Base-by-base conservation (phyloP, 2,329 filamentous ascomycete species). In the Tolypocladium capitatum region DNA sequence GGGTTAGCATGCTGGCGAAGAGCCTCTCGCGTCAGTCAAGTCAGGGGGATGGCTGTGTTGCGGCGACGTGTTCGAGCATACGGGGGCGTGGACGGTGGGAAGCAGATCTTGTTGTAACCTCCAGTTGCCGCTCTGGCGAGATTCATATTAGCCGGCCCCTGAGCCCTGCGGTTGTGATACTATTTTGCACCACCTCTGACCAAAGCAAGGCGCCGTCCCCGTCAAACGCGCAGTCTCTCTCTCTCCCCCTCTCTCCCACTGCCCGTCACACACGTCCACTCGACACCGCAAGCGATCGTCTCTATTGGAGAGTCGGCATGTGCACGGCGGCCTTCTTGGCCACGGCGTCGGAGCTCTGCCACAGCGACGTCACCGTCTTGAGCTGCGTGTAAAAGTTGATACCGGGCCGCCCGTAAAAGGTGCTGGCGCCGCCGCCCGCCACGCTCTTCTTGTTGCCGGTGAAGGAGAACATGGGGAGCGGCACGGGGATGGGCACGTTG, bases 301-400 rank as follows among this genome's bases (percentile, higher is more conserved):
- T 11, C 49, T 57, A 67, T 53, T 65, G 61, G 41, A 64, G 67
- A 24, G 72, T 78, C 20, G 91, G 91, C 91, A 97, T 97, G 52
- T 86, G 78, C 11, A 94, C 88, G 59, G 83, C 80, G 16, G 90
- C 90, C 76, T 90, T 91, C 55, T 82, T 85, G 48, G 81, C 83
- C 44, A 92, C 77, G 1, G 88, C 90, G 69, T 96, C 90, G 60
- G 90, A 81, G 51, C 78, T 81, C 60, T 81, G 80, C 92, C 92
- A 98, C 63, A 94, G 70, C 55, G 87, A 84, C 46, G 92, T 98
- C 44, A 98, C 92, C 3, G 92, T 98, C 85, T 98, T 97, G 62
- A 86, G 78, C 71, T 97, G 92, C 3, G 92, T 98, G 68, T 94
- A 97, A 64, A 98, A 98, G 63, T 86, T 83, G 63, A 98, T 69